Conservation (phyloP, 164 flowering plant genomes). For the Chimonanthus salicifolius region DNA sequence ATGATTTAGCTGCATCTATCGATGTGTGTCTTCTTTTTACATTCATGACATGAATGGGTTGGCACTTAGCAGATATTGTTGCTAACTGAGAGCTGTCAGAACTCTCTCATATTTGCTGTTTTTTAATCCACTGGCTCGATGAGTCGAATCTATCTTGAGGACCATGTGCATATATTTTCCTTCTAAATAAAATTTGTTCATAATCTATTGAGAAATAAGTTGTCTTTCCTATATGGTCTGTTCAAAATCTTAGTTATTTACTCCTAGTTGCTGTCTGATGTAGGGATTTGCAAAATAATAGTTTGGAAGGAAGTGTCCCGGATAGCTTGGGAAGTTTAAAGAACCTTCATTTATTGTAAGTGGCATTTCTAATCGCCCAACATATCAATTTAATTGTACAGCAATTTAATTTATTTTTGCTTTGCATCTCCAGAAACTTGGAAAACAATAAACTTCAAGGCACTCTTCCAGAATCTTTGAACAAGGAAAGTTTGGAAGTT, state of each 20-base stretch:
- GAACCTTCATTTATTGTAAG: conserved; percentile 70
- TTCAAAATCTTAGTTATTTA: not conserved
- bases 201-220: not conserved
- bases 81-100: not conserved
- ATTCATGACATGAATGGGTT: not conserved
- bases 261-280: conserved; percentile 5
- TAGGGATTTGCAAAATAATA: conserved; percentile 82
- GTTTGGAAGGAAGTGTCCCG: conserved; percentile 63
- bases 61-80: not conserved
- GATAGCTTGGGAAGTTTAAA: conserved; percentile 63
- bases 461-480: conserved; percentile 60
- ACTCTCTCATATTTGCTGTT: not conserved
- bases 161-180: not conserved
- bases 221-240: not conserved
- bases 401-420: conserved; percentile 1
- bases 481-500: conserved; percentile 54
- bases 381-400: not conserved
- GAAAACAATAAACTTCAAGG: conserved; percentile 74
- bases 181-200: no score
- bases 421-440: conserved; percentile 59
- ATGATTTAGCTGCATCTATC: no score
- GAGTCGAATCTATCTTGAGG: not conserved
- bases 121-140: not conserved
- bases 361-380: conserved; percentile 1
- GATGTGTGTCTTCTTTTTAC: not conserved